Percentiles rank a stretch among this genome's conserved stretches.
These are phyloP conservation scores for Hypoxylon sp. DNA, from an alignment of 2,329 filamentous ascomycete species.

Conservation along the genomic window DNA sequence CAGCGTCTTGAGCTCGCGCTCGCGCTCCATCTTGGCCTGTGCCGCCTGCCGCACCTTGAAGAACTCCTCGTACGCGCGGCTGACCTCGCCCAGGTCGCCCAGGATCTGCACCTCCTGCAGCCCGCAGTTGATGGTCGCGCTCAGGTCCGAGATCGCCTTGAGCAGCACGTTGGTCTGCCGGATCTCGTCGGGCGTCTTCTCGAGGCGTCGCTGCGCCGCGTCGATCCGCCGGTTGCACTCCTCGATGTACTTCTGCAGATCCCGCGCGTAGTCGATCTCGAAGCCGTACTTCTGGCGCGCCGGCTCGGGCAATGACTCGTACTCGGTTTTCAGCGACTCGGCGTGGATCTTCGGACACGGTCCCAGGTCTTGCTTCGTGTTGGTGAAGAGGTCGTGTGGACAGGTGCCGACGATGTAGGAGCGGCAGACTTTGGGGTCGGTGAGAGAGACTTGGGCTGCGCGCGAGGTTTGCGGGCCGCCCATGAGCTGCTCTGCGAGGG, in stretches of 20 bases:
- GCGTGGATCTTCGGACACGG: conserved; percentile 90
- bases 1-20: conserved; percentile 90
- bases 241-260: conserved; percentile 96
- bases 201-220: conserved; percentile 86
- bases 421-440: conserved; percentile 92
- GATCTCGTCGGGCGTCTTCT: conserved; percentile 99
- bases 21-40: conserved; percentile 84
- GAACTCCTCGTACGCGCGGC: conserved; percentile 87
- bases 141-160: conserved; percentile 86
- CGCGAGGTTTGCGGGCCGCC: conserved; percentile 80
- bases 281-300: conserved; percentile 88
- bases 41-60: conserved; percentile 87
- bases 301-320: conserved; percentile 78
- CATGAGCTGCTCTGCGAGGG: conserved; percentile 85
- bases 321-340: conserved; percentile 90
- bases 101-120: conserved; percentile 89
- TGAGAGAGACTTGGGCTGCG: conserved; percentile 86
- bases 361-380: conserved; percentile 98
- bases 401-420: conserved; percentile 95
- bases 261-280: conserved; percentile 95
- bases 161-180: conserved; percentile 92
- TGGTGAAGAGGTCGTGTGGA: conserved; percentile 98
- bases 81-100: conserved; percentile 84
- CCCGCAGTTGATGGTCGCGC: conserved; percentile 83
- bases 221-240: conserved; percentile 97